A percentile compares a stretch with the other conserved stretches of the same genome.
These are phyloP conservation scores for Penicillium canescens DNA, from an alignment of 495 filamentous ascomycete genomes.

Conservation along the genomic window DNA sequence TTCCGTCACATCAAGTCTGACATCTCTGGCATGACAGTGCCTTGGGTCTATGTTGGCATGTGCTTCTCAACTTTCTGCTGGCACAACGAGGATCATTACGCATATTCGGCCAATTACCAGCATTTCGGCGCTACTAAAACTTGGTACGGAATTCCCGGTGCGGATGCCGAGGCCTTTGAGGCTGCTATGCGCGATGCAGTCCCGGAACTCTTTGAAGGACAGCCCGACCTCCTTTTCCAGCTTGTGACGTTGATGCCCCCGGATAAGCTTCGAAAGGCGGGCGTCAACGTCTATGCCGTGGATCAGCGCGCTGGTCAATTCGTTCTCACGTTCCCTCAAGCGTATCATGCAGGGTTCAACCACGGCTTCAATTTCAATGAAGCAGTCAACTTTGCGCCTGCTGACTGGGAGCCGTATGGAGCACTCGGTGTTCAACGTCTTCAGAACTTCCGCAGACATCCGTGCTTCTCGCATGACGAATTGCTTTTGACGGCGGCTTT, in stretches of 20 bases:
- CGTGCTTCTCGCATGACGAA: conserved; percentile 97
- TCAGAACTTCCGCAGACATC: conserved; percentile 84
- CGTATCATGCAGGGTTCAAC: conserved; percentile 92
- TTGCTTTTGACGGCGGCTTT: conserved; percentile 84
- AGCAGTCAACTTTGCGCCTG: conserved; percentile 95
- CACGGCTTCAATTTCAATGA: conserved; percentile 99
- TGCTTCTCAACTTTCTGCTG: conserved; percentile 99
- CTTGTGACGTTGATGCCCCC: conserved; percentile 92
- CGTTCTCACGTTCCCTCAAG: conserved; percentile 91
- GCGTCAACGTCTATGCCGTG: conserved; percentile 86
- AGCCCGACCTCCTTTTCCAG: conserved; percentile 96
- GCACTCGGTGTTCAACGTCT: conserved; percentile 83
- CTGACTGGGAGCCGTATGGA: conserved; percentile 96
- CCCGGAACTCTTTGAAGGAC: conserved; percentile 94
- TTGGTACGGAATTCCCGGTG: conserved; percentile 97
- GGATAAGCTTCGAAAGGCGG: conserved; percentile 91
- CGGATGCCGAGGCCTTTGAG: conserved; percentile 92
- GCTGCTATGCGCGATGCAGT: conserved; percentile 92
- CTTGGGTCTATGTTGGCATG: conserved; percentile 99
- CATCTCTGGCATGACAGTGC: conserved; percentile 99
- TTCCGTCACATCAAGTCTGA: conserved; percentile 98
- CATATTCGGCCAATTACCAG: conserved; percentile 98
- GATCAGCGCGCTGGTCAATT: conserved; percentile 96
- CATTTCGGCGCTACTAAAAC: conserved; percentile 99
- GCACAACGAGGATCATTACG: conserved; percentile 98